These are phyloP conservation scores for Centaurea solstitialis DNA, from an alignment of 129 eudicot species.

Conservation along the genomic window DNA sequence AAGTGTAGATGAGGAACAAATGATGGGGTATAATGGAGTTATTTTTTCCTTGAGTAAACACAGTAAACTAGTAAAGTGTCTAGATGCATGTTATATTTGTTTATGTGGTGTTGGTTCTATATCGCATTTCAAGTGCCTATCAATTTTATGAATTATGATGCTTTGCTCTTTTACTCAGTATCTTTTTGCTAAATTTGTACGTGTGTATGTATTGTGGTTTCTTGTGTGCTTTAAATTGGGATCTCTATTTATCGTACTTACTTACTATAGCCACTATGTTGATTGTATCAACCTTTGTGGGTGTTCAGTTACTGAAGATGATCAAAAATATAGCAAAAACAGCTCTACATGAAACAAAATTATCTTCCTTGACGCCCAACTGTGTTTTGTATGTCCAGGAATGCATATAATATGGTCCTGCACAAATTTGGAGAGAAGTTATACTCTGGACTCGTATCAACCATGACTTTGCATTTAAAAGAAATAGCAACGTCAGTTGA, in stretches of 20 bases:
- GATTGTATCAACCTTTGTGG: neutral
- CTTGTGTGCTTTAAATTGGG: neutral
- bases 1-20: neutral
- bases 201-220: neutral
- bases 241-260: neutral
- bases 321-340: neutral
- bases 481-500: constrained; percentile 55
- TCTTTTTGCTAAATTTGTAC: neutral
- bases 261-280: neutral
- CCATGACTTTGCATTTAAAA: constrained; percentile 61
- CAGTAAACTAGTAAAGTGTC: neutral
- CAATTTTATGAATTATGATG: neutral
- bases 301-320: neutral
- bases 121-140: neutral
- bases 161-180: neutral
- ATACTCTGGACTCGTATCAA: constrained; percentile 60
- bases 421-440: constrained; percentile 69
- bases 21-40: neutral
- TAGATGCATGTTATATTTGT: neutral
- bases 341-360: neutral
- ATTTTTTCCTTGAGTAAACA: neutral
- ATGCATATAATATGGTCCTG: constrained; percentile 71
- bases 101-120: neutral
- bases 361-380: constrained; percentile 3
- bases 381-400: constrained; percentile 34